These are phyloP conservation scores for Pythium phragmitis DNA, from an alignment of 352 stramenopile genomes.

Conservation along the genomic window DNA sequence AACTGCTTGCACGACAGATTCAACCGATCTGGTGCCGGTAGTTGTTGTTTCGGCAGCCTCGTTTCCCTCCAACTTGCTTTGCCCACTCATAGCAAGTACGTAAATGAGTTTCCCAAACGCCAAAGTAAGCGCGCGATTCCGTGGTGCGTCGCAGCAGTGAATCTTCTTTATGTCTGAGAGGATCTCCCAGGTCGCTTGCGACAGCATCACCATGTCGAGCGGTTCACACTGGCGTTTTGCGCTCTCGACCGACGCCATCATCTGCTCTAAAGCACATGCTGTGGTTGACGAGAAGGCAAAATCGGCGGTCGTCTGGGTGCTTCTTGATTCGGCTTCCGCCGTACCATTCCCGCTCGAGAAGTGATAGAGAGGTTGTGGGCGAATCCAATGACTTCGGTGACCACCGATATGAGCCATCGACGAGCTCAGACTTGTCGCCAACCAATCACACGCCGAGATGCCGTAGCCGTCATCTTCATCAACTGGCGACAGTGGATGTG, in stretches of 20 bases:
- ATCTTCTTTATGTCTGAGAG: constrained; percentile 42
- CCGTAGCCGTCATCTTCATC: background rate
- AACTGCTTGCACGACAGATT: background rate
- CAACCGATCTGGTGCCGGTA: background rate
- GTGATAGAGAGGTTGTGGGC: constrained; percentile 9
- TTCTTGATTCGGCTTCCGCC: background rate
- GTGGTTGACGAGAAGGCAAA: constrained; percentile 2
- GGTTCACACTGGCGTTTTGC: constrained; percentile 20
- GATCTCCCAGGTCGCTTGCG: constrained; percentile 57
- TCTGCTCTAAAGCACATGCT: constrained; percentile 29
- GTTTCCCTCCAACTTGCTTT: constrained; percentile 32
- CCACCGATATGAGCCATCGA: constrained; percentile 14
- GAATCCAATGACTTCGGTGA: background rate
- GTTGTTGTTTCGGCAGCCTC: background rate
- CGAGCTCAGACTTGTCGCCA: constrained; percentile 1
- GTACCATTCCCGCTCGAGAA: background rate
- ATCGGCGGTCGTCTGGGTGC: background rate
- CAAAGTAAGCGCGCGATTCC: constrained; percentile 16
- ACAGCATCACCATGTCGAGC: constrained; percentile 51
- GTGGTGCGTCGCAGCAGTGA: background rate
- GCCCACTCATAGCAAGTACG: constrained; percentile 33
- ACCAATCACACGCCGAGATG: constrained; percentile 18
- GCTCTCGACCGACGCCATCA: constrained; percentile 37
- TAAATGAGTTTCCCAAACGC: constrained; percentile 42
- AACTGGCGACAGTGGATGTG: background rate